Conservation (phyloP, 2,329 filamentous ascomycete species). For the Clarireedia sp. region DNA sequence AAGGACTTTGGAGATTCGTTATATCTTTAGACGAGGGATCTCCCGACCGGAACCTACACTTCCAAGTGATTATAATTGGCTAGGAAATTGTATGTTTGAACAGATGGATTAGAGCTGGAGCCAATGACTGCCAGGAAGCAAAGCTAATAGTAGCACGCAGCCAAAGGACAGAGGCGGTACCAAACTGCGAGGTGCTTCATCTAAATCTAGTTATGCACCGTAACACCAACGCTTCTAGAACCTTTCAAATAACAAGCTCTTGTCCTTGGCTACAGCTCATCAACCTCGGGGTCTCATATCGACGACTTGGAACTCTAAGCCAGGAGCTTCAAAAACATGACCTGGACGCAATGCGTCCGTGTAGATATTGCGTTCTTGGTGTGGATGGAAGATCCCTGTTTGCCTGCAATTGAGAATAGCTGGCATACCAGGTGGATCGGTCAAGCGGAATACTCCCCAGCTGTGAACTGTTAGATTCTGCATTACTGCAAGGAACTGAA, state of each 20-base stretch:
- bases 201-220: background rate
- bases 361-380: slow-evolving; percentile 35
- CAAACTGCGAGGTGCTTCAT: too few species aligned
- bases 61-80: too few species aligned
- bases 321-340: slow-evolving; percentile 50
- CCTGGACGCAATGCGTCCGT: slow-evolving; percentile 41
- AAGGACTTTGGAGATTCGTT: too few species aligned
- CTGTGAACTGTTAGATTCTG: slow-evolving; percentile 36
- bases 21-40: too few species aligned
- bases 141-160: too few species aligned
- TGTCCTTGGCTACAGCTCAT: background rate
- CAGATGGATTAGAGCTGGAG: too few species aligned
- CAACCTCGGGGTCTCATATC: slow-evolving; percentile 43
- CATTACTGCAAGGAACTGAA: background rate
- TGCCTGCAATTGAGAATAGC: slow-evolving; percentile 75
- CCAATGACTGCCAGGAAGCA: too few species aligned
- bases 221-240: background rate
- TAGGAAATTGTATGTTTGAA: too few species aligned
- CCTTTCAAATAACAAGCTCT: background rate
- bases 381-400: slow-evolving; percentile 76
- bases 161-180: too few species aligned
- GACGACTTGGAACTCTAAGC: slow-evolving; percentile 54
- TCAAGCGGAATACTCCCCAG: slow-evolving; percentile 87
- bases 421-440: slow-evolving; percentile 82
- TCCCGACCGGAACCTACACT: too few species aligned